phyloP scores from a whole-genome alignment of 805 yeast genomes.

The Komagataella phaffii region DNA sequence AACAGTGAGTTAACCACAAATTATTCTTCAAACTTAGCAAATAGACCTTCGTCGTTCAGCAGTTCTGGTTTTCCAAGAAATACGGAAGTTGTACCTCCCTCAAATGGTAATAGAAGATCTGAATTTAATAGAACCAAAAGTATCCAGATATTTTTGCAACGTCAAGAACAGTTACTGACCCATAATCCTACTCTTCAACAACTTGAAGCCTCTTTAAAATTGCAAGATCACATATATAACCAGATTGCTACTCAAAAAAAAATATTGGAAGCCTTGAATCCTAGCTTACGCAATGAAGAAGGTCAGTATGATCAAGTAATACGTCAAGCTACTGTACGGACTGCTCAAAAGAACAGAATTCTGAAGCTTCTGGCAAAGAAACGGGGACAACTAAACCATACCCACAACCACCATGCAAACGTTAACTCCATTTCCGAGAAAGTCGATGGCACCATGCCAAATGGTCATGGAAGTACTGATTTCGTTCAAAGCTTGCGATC shows the following conservation, averaged over 20 bases:
- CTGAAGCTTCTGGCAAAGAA: background rate
- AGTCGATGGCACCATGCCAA: background rate
- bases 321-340: background rate
- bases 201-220: background rate
- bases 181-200: background rate
- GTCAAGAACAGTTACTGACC: background rate
- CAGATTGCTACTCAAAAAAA: background rate
- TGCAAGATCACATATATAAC: background rate
- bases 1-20: background rate
- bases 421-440: background rate
- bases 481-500: background rate
- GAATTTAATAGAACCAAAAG: background rate
- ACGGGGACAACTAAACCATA: background rate
- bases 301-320: background rate
- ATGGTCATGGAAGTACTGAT: background rate
- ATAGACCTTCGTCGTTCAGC: background rate
- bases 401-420: background rate
- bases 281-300: background rate
- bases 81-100: background rate
- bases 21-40: background rate
- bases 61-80: background rate
- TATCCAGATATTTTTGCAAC: background rate
- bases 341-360: background rate
- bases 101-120: background rate
- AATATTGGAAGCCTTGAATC: background rate